Conservation (phyloP, 306 rosid genomes). For the Myrica gale region DNA sequence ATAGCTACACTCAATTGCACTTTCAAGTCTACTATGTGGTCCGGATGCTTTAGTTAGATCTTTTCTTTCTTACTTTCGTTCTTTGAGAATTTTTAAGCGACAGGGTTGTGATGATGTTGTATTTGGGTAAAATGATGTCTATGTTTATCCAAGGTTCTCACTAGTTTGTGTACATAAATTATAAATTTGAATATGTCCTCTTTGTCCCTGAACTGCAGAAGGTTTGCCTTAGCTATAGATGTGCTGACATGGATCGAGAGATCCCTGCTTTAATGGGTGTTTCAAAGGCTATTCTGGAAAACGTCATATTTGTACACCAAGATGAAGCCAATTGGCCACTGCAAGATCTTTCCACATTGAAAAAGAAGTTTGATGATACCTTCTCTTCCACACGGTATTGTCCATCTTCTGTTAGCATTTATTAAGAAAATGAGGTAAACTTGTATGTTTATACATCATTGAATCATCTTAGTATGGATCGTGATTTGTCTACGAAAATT, state of each 20-base stretch:
- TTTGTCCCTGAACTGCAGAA: constrained; percentile 45
- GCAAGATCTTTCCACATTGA: constrained; percentile 91
- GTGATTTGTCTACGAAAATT: background rate
- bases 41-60: background rate
- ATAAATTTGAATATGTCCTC: constrained; percentile 4
- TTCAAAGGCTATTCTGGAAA: constrained; percentile 89
- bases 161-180: background rate
- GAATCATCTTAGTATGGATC: background rate
- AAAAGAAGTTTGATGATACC: constrained; percentile 93
- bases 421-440: background rate
- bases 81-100: background rate
- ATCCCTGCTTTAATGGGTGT: constrained; percentile 96
- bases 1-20: background rate
- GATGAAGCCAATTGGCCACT: constrained; percentile 99
- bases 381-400: constrained; percentile 88
- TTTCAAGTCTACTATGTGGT: background rate
- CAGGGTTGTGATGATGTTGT: background rate
- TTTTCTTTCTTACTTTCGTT: background rate
- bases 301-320: constrained; percentile 91
- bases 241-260: constrained; percentile 94
- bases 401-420: constrained; percentile 10
- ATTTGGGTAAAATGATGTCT: background rate
- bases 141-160: background rate
- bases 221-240: constrained; percentile 92
- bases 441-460: background rate